Evolutionary conservation across 2,329 filamentous ascomycete species (phyloP), one percentile per base, ranked within the genome.

Genomic region (Ophiosphaerella korrae): DNA sequence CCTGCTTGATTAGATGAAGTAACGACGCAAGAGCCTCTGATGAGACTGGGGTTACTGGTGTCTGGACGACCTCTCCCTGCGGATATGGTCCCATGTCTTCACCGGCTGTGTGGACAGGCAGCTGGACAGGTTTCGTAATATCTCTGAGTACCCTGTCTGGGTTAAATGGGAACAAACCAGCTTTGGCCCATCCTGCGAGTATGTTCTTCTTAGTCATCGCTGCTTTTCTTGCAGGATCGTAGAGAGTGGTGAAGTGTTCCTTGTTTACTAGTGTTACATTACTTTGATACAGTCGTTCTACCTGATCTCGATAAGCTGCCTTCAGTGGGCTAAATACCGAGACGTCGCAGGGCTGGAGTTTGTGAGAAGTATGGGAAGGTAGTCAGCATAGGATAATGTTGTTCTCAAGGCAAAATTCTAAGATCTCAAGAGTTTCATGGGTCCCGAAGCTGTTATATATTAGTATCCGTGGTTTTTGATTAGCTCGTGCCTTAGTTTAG

Each of bases 151-250:
- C 67, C 52, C 56, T 66, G 16, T 68, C 39, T 60, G 50, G 66
- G 49, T 70, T 67, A 42, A 69, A 70, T 14, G 58, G 66, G 36
- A 55, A 63, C 23, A 68, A 51, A 23, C 67, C 58, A 34, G 53
- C 56, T 39, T 48, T 60, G 44, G 60, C 52, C 52, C 45, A 72
- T 2, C 56, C 65, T 21, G 61, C 45, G 8, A 42, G 56, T 46
- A 72, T 70, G 46, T 73, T 74, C 52, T 53, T 67, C 16, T 16
- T 9, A 5, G 57, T 68, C 9, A 67, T 51, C n/a, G 59, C 64
- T 40, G 16, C 54, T 3, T 18, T 18, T 18, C 18, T 18, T 18
- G 18, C 18, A 18, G 18, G 18, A 18, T 18, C 18, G 18, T 18
- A 18, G 18, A 18, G 18, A 18, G 18, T 3, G 18, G 18, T 18